Percentiles rank a stretch among this genome's conserved stretches.
Evolutionary conservation across 2,329 filamentous ascomycete genomes (phyloP).

Genomic region (Raffaelea deltoideospora): DNA sequence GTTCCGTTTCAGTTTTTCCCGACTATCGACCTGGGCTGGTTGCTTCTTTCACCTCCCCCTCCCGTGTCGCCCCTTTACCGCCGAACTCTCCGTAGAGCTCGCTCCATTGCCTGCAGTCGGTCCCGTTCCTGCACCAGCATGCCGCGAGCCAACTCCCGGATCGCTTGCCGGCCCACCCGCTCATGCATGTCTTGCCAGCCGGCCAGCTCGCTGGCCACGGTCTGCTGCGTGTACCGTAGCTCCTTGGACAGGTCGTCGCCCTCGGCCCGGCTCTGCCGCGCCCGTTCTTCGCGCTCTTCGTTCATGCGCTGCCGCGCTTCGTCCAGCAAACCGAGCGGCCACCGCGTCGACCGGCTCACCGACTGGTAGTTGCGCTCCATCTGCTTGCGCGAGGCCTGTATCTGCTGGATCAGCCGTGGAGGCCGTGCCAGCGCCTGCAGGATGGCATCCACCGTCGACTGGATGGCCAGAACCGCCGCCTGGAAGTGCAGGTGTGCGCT

Average conservation of each 20-base stretch:
- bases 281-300: constrained; percentile 72
- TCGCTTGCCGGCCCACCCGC: constrained; percentile 55
- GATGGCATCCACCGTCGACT: constrained; percentile 70
- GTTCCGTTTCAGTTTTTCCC: no score
- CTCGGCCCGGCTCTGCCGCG: constrained; percentile 53
- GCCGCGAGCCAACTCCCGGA: constrained; percentile 59
- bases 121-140: constrained; percentile 72
- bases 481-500: constrained; percentile 63
- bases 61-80: no score
- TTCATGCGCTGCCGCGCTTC: constrained; percentile 72
- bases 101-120: constrained; percentile 62
- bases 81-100: constrained; percentile 54
- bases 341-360: constrained; percentile 57
- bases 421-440: constrained; percentile 67
- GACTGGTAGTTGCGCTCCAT: constrained; percentile 67
- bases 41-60: no score
- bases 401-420: constrained; percentile 59
- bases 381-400: constrained; percentile 56
- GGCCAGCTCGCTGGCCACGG: constrained; percentile 79
- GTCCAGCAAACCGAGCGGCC: constrained; percentile 71
- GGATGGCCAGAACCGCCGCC: constrained; percentile 61
- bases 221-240: constrained; percentile 81
- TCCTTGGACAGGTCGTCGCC: constrained; percentile 64
- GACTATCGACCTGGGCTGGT: no score
- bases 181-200: constrained; percentile 89